Percentiles rank a stretch among this genome's conserved stretches.
Conservation (phyloP, 148 eudicot genomes). For the Mesembryanthemum crystallinum region DNA sequence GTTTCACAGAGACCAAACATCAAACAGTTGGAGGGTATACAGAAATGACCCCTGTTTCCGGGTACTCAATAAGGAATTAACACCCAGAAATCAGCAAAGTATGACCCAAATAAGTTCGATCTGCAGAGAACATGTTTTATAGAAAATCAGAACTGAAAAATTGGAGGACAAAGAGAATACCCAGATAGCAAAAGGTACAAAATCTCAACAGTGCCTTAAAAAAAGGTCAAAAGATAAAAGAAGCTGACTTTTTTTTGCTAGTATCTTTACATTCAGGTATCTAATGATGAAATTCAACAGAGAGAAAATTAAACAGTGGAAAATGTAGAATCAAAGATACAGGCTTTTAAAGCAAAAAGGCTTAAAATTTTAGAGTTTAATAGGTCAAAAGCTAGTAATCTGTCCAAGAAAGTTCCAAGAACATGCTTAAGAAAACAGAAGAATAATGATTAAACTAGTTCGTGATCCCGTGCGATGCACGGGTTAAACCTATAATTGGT, state of each 20-base stretch:
- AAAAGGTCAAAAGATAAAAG: background rate
- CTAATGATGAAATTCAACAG: background rate
- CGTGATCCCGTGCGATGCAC: too few species aligned
- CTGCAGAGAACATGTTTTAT: background rate
- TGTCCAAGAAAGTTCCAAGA: slow-evolving; percentile 14
- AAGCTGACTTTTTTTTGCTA: background rate
- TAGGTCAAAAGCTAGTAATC: background rate
- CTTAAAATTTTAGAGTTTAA: background rate
- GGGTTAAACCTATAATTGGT: too few species aligned
- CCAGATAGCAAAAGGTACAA: background rate
- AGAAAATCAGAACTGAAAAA: background rate
- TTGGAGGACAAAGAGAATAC: background rate
- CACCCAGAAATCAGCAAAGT: background rate
- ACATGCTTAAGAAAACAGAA: background rate
- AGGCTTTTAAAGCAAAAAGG: background rate
- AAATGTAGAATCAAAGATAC: too few species aligned
- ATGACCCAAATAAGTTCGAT: slow-evolving; percentile 1
- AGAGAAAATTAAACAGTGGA: too few species aligned
- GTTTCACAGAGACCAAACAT: slow-evolving; percentile 11
- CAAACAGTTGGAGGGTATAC: slow-evolving; percentile 19
- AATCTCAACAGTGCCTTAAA: background rate
- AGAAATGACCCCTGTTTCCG: background rate
- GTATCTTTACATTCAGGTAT: slow-evolving; percentile 5
- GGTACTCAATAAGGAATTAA: background rate
- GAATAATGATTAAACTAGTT: background rate